Conservation (phyloP, 495 filamentous ascomycete species). For the Xylaria longipes region DNA sequence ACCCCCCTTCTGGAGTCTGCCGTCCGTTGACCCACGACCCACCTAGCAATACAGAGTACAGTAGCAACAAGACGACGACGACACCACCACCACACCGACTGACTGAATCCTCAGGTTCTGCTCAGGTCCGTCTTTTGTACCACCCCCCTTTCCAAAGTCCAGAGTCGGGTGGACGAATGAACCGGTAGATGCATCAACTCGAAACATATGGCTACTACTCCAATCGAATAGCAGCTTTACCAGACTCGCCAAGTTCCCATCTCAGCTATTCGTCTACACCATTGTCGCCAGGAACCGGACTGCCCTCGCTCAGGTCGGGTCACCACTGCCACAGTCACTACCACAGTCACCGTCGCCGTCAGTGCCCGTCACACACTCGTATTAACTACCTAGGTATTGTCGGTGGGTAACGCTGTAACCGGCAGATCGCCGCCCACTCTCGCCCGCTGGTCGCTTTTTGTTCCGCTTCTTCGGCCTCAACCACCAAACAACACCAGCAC, state of each 20-base stretch:
- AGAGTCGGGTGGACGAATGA: conserved; percentile 15
- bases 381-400: background rate
- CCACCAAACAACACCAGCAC: background rate
- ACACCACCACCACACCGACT: conserved; percentile 8
- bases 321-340: background rate
- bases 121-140: conserved; percentile 5
- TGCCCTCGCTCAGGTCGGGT: background rate
- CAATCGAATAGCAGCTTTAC: conserved; percentile 3
- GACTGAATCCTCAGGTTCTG: conserved; percentile 1
- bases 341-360: background rate
- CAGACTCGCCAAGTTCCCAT: background rate
- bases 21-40: background rate
- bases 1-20: background rate
- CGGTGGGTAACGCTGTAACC: conserved; percentile 9
- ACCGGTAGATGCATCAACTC: conserved; percentile 13
- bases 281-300: background rate
- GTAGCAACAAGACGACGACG: background rate
- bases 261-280: background rate
- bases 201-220: background rate
- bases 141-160: conserved; percentile 13
- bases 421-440: conserved; percentile 6
- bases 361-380: too few species aligned
- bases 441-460: conserved; percentile 20
- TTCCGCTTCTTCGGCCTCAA: conserved; percentile 20
- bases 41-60: background rate